Evolutionary conservation across 2,329 filamentous ascomycete genomes (phyloP), one percentile per base, ranked within the genome.

Genomic region (Microcyclosporella mali): DNA sequence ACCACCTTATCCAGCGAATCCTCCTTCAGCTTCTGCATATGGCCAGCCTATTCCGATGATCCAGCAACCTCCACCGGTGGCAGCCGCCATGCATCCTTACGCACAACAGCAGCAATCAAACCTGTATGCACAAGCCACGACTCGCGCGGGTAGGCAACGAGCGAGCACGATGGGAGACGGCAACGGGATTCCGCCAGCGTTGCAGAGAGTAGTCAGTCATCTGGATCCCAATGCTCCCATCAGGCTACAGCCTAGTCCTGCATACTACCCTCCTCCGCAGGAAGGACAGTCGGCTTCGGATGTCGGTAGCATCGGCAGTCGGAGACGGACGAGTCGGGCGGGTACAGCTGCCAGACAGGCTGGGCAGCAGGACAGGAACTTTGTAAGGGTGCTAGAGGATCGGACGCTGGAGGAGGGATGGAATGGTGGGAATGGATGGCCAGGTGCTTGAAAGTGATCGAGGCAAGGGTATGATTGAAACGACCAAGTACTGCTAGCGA

Each of bases 221-320:
- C 77, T 98, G 33, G 92, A 98, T 60, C 92, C 92, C 1, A 97
- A 81, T 56, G 86, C 89, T 47, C 92, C 92, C 0, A 97, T 98
- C 58, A 80, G 92, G 37, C 69, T 97, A 43, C 92, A 98, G 62
- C 92, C 92, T 2, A 95, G 88, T 56, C 92, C 92, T 4, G 92
- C 92, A 1, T 98, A 98, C 66, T 98, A 97, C 57, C 92, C 92
- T 9, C 92, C 92, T 15, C 86, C 90, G 2, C 81, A 85, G 6
- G 90, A 97, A 52, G 86, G 88, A 8, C 81, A 87, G 56, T 75
- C 79, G 7, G 78, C 85, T 47, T 76, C 81, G 37, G 78, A 76
- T 45, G 71, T 79, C 17, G 71, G 73, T n/a, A 79, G 69, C 66
- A 75, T 84, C 21, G 79, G 85, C 32, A 78, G 88, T 58, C 78